Base-by-base conservation (phyloP, 1,284 basidiomycete species). In the Rhodotorula sp. region DNA sequence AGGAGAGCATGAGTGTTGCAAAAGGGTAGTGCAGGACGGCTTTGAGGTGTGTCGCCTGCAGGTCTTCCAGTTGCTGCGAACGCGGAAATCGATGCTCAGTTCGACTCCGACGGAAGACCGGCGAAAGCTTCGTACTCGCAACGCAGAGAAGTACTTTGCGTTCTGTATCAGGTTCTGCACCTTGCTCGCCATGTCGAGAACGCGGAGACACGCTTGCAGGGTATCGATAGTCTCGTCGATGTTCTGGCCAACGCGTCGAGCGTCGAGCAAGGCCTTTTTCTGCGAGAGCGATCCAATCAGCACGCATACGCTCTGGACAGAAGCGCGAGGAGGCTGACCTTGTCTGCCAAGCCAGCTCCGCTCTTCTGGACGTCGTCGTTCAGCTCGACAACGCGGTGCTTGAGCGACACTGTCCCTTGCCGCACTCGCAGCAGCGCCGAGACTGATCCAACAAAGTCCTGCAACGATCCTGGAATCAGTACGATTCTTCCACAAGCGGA, bases 201-300 rank as follows among this genome's bases (percentile, higher is more conserved):
- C 88, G 58, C 92, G 87, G 59, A 99, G 82, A 78, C 92, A 97
- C 24, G 91, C 89, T 80, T 99, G 94, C 9, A 99, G 82, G 7
- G 91, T 91, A 77, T 97, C 94, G 73, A 99, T 95, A 24, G 92
- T 92, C 78, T 98, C 94, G 80, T 98, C 94, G 48, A 99, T 85
- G 80, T 98, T 96, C 22, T 89, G 86, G 2, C 90, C 92, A 0
- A 94, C 94, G 81, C 92, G 91, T 82, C 91, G 92, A 32, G 90
- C 89, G 79, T 97, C 92, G 22, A 99, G 82, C 63, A 96, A 81
- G 2, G 88, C 85, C 66, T 89, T 88, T 83, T 96, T 96, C 86
- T 90, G 86, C 34, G 47, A 52, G 13, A 11, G n/a, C n/a, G n/a
- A n/a, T n/a, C n/a, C n/a, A n/a, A n/a, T n/a, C n/a, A n/a, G n/a